These are phyloP conservation scores for Graphiopsis chlorocephala DNA, from an alignment of 2,329 filamentous ascomycete species.

Conservation along the genomic window DNA sequence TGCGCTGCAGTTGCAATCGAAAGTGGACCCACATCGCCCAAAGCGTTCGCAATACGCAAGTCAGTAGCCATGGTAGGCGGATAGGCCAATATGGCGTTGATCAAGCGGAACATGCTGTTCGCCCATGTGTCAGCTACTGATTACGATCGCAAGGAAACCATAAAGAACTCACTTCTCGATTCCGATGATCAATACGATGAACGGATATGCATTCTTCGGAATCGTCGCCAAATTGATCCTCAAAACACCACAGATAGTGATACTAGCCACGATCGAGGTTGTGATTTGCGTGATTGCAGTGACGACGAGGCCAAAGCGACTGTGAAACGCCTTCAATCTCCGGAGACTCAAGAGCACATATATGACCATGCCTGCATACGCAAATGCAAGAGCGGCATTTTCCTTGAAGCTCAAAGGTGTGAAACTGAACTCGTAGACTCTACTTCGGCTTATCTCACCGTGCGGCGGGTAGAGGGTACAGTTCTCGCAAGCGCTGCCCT, in stretches of 20 bases:
- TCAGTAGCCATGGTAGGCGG: slow-evolving; percentile 67
- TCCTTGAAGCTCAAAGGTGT: slow-evolving; percentile 69
- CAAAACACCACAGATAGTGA: slow-evolving; percentile 73
- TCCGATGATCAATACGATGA: slow-evolving; percentile 73
- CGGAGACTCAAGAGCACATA: slow-evolving; percentile 68
- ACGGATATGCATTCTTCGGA: slow-evolving; percentile 70
- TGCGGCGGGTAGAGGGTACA: slow-evolving; percentile 66
- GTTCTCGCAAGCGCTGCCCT: slow-evolving; percentile 47
- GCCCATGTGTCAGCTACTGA: not conserved
- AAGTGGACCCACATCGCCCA: slow-evolving; percentile 69
- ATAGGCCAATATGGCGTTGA: slow-evolving; percentile 73
- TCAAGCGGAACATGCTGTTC: slow-evolving; percentile 60
- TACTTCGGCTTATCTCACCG: slow-evolving; percentile 53
- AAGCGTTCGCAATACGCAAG: slow-evolving; percentile 67
- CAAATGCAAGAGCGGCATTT: slow-evolving; percentile 60
- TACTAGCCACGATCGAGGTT: slow-evolving; percentile 73
- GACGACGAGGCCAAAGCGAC: slow-evolving; percentile 67
- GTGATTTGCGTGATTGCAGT: slow-evolving; percentile 65
- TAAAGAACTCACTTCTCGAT: slow-evolving; percentile 57
- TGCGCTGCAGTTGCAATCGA: slow-evolving; percentile 66
- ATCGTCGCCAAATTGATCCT: slow-evolving; percentile 73
- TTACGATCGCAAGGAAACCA: not conserved
- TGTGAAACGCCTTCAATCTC: slow-evolving; percentile 72
- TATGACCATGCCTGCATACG: slow-evolving; percentile 61
- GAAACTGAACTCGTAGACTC: slow-evolving; percentile 76